Evolutionary conservation across 2,329 filamentous ascomycete species (phyloP).

Genomic region (Scolecobasidium constrictum): DNA sequence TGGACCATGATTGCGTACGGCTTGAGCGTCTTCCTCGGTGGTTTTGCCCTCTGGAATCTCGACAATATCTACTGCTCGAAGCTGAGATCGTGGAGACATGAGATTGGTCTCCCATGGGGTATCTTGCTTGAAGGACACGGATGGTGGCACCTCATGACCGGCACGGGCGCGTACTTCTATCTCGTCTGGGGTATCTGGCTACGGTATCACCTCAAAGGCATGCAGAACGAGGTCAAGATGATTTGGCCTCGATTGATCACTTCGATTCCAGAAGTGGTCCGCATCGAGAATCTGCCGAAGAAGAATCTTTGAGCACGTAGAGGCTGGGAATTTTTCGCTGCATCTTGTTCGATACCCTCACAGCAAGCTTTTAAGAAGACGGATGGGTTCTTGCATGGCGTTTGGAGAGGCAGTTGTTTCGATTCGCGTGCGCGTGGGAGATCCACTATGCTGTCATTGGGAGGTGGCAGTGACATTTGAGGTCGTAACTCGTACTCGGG

Average conservation of each 20-base stretch:
- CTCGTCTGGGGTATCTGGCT: constrained; percentile 79
- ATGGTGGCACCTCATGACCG: constrained; percentile 75
- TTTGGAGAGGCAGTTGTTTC: no score
- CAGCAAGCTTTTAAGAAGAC: no score
- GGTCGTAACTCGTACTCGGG: no score
- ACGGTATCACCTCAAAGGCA: constrained; percentile 61
- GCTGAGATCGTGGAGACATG: constrained; percentile 53
- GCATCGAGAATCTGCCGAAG: background rate
- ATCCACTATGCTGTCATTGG: no score
- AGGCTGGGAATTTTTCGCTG: no score
- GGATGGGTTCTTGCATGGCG: no score
- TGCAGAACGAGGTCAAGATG: constrained; percentile 60
- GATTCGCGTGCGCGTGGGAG: no score
- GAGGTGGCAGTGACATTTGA: no score
- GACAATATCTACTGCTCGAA: constrained; percentile 66
- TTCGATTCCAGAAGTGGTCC: constrained; percentile 34
- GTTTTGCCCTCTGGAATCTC: constrained; percentile 67
- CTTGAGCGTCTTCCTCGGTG: constrained; percentile 59
- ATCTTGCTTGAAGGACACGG: constrained; percentile 63
- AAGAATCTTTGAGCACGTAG: no score
- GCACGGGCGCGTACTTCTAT: constrained; percentile 72
- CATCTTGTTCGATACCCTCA: no score
- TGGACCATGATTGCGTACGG: constrained; percentile 65
- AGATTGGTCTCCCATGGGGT: constrained; percentile 69
- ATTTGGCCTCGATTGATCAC: constrained; percentile 55